Base-by-base conservation (phyloP, 225 moss, liverwort and hornwort genomes). In the Neckera pumila region DNA sequence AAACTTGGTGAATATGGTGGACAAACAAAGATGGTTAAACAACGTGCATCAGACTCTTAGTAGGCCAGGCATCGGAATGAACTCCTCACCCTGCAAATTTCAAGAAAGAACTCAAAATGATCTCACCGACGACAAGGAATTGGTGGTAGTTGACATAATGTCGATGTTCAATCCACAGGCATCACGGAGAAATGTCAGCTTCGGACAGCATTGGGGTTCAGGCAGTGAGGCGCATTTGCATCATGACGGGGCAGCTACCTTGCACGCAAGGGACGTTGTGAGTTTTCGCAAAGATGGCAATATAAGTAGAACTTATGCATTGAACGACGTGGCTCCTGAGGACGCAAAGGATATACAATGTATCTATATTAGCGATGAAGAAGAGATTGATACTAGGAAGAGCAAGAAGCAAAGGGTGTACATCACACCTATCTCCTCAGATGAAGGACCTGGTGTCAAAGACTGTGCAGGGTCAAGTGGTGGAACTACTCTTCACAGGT, bases 361-460 rank as follows among this genome's bases (percentile, higher is more conserved):
- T 87, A 88, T 91, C 65, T 89, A 64, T 78, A 60, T 87, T 65
- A 90, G 90, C 59, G 89, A 91, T 63, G 94, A 92, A 74, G 87
- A 86, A 6, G 90, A 64, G 72, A 85, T 71, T 27, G 83, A 67
- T 18, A 72, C 65, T 43, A 73, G 88, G 84, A 76, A 87, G 82
- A 88, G 53, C 18, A 92, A 94, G 92, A 92, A 89, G 92, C 91
- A 53, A 53, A 94, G 81, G 87, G 49, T 74, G 25, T 53, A 34
- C 25, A 16, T 5, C 34, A 82, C 49, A 49, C 86, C 77, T 62
- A 76, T 89, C 23, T 60, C 79, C 36, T 75, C 76, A 82, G 85
- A 72, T 81, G 91, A 91, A 63, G 81, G 49, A 64, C 36, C 47
- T 49, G 17, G 82, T 63, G 89, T 78, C 54, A 85, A 83, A 49